A percentile compares a stretch with the other conserved stretches of the same genome.
Evolutionary conservation across 257 asterid species (phyloP).

Genomic region (Fraxinus quadrangulata): DNA sequence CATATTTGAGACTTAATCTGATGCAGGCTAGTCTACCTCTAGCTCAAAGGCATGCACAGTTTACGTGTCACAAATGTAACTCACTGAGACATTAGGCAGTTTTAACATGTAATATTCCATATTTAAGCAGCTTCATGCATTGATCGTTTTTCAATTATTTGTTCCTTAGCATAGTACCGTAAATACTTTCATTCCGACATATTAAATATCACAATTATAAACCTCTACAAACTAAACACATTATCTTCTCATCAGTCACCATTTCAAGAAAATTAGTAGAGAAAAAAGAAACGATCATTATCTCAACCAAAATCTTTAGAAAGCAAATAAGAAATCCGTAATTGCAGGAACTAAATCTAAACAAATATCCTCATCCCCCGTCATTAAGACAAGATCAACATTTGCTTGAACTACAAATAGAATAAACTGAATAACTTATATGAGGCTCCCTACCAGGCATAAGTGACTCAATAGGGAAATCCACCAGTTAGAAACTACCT

Average conservation of each 20-base stretch:
- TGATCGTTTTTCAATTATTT: background rate
- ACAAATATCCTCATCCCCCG: conserved; percentile 37
- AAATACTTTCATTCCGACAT: background rate
- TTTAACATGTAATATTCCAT: background rate
- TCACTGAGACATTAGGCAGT: background rate
- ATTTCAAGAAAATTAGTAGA: conserved; percentile 1
- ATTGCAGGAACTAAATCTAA: conserved; percentile 31
- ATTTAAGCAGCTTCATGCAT: background rate
- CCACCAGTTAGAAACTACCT: conserved; percentile 51
- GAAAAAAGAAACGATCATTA: conserved; percentile 8
- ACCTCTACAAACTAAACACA: background rate
- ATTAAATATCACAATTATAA: background rate
- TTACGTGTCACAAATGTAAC: background rate
- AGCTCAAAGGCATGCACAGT: background rate
- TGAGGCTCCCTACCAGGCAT: conserved; percentile 33
- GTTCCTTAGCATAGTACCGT: background rate
- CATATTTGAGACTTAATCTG: background rate
- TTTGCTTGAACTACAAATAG: conserved; percentile 42
- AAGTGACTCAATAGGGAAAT: conserved; percentile 37
- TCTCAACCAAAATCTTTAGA: conserved; percentile 12
- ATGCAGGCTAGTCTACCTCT: background rate
- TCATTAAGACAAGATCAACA: conserved; percentile 32
- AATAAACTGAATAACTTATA: conserved; percentile 33
- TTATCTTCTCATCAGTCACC: conserved; percentile 6
- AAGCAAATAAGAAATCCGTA: conserved; percentile 12